These are phyloP conservation scores for Juglanconis sp. DNA, from an alignment of 2,329 filamentous ascomycete genomes.

Conservation along the genomic window DNA sequence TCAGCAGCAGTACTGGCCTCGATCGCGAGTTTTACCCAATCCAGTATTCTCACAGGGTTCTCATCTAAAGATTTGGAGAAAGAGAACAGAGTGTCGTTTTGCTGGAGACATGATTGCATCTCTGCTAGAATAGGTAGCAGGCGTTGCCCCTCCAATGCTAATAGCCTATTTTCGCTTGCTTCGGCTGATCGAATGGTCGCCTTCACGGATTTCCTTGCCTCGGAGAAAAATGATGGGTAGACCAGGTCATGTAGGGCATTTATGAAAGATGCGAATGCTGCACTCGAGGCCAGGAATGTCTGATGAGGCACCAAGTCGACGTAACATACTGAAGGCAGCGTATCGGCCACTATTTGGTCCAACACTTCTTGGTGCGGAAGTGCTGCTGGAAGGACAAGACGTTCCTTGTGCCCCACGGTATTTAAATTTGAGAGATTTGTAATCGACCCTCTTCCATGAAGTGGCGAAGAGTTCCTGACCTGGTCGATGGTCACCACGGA, in stretches of 20 bases:
- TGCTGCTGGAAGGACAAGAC: not conserved
- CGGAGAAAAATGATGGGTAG: not conserved
- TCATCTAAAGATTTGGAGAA: not conserved
- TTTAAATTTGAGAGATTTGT: not conserved
- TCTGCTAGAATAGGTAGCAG: not conserved
- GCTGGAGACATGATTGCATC: not conserved
- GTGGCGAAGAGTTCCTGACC: not conserved
- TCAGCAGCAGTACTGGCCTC: not conserved
- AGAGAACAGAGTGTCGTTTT: not conserved
- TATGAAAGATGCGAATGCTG: not conserved
- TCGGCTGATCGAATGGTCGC: not conserved
- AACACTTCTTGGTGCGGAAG: not conserved
- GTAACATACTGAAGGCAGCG: not conserved
- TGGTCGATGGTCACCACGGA: not conserved
- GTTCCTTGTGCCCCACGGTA: not conserved
- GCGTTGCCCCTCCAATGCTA: not conserved
- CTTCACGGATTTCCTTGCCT: not conserved
- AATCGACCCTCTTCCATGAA: not conserved
- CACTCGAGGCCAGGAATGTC: not conserved
- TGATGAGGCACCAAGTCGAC: not conserved
- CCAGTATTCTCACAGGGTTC: not conserved
- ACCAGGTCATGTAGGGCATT: not conserved
- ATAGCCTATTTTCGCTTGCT: not conserved
- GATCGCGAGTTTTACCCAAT: not conserved
- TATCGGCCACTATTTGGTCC: not conserved